Conservation (phyloP, 768 basidiomycete genomes). For the Phylloporus sp. region DNA sequence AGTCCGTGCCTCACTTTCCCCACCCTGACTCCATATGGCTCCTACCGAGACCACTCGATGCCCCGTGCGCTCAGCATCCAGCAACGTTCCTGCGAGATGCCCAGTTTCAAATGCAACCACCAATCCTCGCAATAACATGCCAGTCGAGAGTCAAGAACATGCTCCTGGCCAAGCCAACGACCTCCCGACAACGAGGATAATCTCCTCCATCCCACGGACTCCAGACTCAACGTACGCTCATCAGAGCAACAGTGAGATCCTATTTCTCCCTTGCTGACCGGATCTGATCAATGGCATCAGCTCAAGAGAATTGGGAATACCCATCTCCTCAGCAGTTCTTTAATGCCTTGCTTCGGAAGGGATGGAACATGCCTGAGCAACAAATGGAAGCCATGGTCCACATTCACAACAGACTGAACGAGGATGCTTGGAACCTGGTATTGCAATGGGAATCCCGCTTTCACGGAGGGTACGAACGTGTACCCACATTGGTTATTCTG, state of each 20-base stretch:
- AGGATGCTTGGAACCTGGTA: conserved; percentile 9
- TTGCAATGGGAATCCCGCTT: conserved; percentile 13
- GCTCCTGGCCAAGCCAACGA: background rate
- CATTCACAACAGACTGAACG: conserved; percentile 11
- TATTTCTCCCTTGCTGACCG: background rate
- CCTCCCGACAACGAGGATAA: conserved; percentile 1
- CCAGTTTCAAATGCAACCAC: conserved; percentile 1
- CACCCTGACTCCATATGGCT: background rate
- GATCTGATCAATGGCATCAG: background rate
- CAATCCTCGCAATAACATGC: conserved; percentile 12
- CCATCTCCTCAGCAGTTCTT: conserved; percentile 14
- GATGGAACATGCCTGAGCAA: conserved; percentile 3
- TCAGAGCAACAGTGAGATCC: conserved; percentile 7
- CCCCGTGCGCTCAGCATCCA: background rate
- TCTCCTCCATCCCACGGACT: conserved; percentile 7
- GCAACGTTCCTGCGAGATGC: background rate
- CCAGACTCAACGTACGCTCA: conserved; percentile 8
- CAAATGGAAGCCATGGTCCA: conserved; percentile 3
- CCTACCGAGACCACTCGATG: background rate
- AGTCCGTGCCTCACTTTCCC: no score
- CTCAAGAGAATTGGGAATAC: conserved; percentile 10
- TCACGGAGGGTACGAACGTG: conserved; percentile 9
- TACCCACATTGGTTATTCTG: background rate
- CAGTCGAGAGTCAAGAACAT: conserved; percentile 7
- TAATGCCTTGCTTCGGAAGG: conserved; percentile 10